phyloP scores from a whole-genome alignment of 2,329 filamentous ascomycete species.

The Alternaria hordeiaustralica region DNA sequence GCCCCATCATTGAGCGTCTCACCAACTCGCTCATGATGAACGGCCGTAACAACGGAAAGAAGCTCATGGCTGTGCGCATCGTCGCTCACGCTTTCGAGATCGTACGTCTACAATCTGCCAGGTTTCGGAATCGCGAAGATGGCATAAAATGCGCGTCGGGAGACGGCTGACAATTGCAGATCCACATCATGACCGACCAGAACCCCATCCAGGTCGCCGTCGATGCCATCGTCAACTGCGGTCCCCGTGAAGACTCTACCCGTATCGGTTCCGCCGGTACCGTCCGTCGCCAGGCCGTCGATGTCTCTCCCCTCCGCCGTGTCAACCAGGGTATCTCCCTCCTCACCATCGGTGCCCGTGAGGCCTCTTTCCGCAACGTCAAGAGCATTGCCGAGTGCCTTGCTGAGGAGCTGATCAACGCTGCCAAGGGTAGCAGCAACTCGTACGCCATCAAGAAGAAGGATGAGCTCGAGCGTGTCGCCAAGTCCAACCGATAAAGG shows the following conservation, averaged over 20 bases:
- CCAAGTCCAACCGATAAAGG: slow-evolving; percentile 99
- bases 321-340: slow-evolving; percentile 99
- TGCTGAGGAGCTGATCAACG: slow-evolving; percentile 99
- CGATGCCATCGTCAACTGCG: slow-evolving; percentile 99
- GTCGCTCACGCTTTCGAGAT: slow-evolving; percentile 99
- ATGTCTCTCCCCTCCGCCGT: slow-evolving; percentile 98
- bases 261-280: slow-evolving; percentile 99
- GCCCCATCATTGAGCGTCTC: slow-evolving; percentile 99
- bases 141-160: neutral
- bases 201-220: slow-evolving; percentile 99
- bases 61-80: slow-evolving; percentile 99
- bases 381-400: slow-evolving; percentile 99
- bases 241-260: slow-evolving; percentile 99
- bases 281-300: slow-evolving; percentile 99
- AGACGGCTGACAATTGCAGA: slow-evolving; percentile 60
- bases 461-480: slow-evolving; percentile 99
- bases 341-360: slow-evolving; percentile 97
- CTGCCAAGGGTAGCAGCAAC: slow-evolving; percentile 99
- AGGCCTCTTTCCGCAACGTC: slow-evolving; percentile 99
- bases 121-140: neutral
- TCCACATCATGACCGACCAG: slow-evolving; percentile 99
- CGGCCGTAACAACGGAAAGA: slow-evolving; percentile 99
- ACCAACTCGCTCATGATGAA: slow-evolving; percentile 99
- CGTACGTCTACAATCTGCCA: slow-evolving; percentile 65
- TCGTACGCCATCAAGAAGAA: slow-evolving; percentile 99